A percentile compares a stretch with the other conserved stretches of the same genome.
Evolutionary conservation across 2,329 filamentous ascomycete species (phyloP).

Genomic region (Juglanconis juglandina): DNA sequence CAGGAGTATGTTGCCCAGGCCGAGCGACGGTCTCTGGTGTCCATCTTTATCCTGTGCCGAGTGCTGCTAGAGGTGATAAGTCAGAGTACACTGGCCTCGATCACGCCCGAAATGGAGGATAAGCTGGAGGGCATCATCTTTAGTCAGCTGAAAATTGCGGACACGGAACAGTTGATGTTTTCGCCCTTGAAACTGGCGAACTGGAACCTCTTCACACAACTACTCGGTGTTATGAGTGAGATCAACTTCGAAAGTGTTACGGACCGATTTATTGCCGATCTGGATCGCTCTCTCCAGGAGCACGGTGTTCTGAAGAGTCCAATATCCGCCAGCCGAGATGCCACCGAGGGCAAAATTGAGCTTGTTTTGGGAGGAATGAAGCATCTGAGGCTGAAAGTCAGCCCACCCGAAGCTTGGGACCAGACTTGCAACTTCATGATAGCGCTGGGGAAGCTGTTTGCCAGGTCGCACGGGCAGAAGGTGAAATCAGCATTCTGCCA

Average conservation of each 20-base stretch:
- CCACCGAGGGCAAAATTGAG: conserved; percentile 78
- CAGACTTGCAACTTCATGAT: conserved; percentile 87
- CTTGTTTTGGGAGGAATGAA: conserved; percentile 89
- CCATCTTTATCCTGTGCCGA: conserved; percentile 91
- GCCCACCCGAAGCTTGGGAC: conserved; percentile 73
- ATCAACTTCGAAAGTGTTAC: conserved; percentile 85
- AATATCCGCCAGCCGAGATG: conserved; percentile 51
- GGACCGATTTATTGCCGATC: conserved; percentile 74
- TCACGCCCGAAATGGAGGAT: conserved; percentile 88
- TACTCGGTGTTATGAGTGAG: conserved; percentile 94
- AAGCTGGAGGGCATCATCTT: conserved; percentile 96
- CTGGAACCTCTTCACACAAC: conserved; percentile 89
- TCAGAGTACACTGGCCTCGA: conserved; percentile 77
- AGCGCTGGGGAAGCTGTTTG: conserved; percentile 76
- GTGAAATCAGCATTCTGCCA: conserved; percentile 95
- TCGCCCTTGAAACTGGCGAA: conserved; percentile 88
- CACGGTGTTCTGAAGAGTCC: conserved; percentile 65
- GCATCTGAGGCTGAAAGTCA: conserved; percentile 73
- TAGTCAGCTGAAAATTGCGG: conserved; percentile 84
- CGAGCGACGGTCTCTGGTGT: conserved; percentile 87
- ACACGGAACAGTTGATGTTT: conserved; percentile 72
- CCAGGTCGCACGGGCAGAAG: conserved; percentile 78
- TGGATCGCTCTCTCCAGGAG: conserved; percentile 75
- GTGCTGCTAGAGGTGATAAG: conserved; percentile 92
- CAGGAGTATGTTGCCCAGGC: conserved; percentile 75